phyloP scores from a whole-genome alignment of 371 early-diverging fungal species.

The Mortierella sp. region DNA sequence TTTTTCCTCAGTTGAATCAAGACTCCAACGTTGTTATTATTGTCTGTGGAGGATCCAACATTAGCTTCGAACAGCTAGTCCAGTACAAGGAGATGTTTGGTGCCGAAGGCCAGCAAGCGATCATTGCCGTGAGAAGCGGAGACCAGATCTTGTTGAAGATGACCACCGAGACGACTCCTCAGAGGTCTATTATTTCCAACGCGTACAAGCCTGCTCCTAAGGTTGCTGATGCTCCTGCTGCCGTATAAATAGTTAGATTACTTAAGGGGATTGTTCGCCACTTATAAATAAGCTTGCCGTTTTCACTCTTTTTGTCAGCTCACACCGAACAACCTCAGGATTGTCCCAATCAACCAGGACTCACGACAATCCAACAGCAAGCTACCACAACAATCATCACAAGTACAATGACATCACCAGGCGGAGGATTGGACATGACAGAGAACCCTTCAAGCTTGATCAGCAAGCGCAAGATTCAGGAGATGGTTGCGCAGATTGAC shows the following conservation, averaged over 20 bases:
- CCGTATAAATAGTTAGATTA: background rate
- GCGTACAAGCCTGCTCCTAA: constrained; percentile 20
- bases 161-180: constrained; percentile 50
- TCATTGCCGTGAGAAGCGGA: constrained; percentile 72
- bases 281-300: background rate
- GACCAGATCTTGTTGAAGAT: constrained; percentile 72
- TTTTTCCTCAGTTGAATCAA: constrained; percentile 64
- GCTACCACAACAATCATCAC: background rate
- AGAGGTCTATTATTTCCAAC: constrained; percentile 31
- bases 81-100: constrained; percentile 65
- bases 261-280: background rate
- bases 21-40: constrained; percentile 69
- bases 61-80: constrained; percentile 64
- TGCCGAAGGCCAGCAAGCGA: constrained; percentile 57
- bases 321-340: background rate
- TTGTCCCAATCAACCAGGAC: background rate
- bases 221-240: background rate
- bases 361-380: background rate
- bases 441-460: constrained; percentile 65
- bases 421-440: constrained; percentile 49
- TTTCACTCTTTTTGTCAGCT: background rate
- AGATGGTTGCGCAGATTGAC: constrained; percentile 91
- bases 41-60: constrained; percentile 75
- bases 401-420: constrained; percentile 49
- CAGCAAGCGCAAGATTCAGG: constrained; percentile 89